phyloP scores from a whole-genome alignment of 2,329 filamentous ascomycete genomes.

The Pyrenophora teres region DNA sequence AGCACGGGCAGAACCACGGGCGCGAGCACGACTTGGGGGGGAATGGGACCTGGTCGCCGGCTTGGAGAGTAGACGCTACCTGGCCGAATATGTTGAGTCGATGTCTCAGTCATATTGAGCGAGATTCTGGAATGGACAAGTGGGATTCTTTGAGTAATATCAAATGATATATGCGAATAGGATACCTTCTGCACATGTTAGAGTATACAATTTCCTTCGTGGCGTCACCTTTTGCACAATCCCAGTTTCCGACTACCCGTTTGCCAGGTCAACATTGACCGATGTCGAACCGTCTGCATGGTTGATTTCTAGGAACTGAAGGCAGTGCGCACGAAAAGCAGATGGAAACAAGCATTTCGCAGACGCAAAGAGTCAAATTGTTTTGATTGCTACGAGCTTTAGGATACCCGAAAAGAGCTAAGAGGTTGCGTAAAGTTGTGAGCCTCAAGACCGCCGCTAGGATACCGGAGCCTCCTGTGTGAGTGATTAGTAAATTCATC shows the following conservation, averaged over 20 bases:
- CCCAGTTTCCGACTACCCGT: too few relatives aligned
- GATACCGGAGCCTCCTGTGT: conserved; percentile 8
- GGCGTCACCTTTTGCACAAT: too few relatives aligned
- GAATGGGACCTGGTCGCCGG: conserved; percentile 39
- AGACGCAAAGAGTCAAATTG: too few relatives aligned
- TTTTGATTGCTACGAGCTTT: too few relatives aligned
- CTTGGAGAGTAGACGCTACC: conserved; percentile 27
- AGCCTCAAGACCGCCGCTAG: conserved; percentile 1
- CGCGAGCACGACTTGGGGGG: conserved; percentile 26
- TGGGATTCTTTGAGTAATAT: background rate
- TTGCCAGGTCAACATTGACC: too few relatives aligned
- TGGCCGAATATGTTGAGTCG: conserved; percentile 8
- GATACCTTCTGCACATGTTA: background rate
- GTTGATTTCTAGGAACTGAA: too few relatives aligned
- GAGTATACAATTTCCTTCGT: too few relatives aligned
- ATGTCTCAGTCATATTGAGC: background rate
- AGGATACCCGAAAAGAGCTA: too few relatives aligned
- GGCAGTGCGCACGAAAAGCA: too few relatives aligned
- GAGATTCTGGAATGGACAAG: too few relatives aligned
- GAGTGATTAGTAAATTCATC: background rate
- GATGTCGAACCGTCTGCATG: too few relatives aligned
- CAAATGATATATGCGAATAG: background rate
- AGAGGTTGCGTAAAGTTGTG: background rate
- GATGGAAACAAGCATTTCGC: too few relatives aligned
- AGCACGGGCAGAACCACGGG: conserved; percentile 36